A percentile compares a stretch with the other conserved stretches of the same genome.
These are phyloP conservation scores for Malania oleifera DNA, from an alignment of 164 flowering plant species.

Conservation along the genomic window DNA sequence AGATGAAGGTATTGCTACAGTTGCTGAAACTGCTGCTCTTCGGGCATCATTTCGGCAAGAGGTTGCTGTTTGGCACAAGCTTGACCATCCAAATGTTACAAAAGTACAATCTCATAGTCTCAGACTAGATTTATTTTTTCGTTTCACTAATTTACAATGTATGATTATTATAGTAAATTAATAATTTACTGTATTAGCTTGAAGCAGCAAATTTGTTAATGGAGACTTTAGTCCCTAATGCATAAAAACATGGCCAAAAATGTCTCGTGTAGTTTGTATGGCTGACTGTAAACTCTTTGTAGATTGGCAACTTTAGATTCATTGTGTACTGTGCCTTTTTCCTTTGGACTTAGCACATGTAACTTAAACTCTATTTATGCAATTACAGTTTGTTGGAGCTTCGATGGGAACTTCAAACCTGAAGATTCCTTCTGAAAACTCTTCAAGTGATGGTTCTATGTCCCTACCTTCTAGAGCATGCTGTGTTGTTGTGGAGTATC, in stretches of 20 bases:
- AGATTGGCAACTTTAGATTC: background rate
- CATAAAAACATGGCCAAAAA: too few species aligned
- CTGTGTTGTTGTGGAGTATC: slow-evolving; percentile 65
- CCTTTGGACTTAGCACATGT: too few species aligned
- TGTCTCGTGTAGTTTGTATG: too few species aligned
- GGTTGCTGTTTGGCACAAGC: slow-evolving; percentile 97
- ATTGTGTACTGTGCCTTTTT: background rate
- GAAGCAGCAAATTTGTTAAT: too few species aligned
- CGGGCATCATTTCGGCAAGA: slow-evolving; percentile 80
- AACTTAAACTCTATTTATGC: background rate
- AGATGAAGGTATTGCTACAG: slow-evolving; percentile 76
- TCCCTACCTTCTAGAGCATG: slow-evolving; percentile 50
- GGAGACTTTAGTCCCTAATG: too few species aligned
- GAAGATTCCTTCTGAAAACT: slow-evolving; percentile 38
- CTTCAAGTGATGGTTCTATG: slow-evolving; percentile 21
- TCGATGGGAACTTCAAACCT: slow-evolving; percentile 66
- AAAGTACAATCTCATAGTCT: too few species aligned
- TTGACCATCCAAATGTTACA: slow-evolving; percentile 93
- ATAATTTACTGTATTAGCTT: too few species aligned
- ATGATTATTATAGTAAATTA: too few species aligned
- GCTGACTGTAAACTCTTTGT: background rate
- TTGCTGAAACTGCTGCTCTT: slow-evolving; percentile 72
- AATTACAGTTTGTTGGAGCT: slow-evolving; percentile 58
- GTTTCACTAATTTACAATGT: too few species aligned
- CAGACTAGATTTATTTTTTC: too few species aligned